Base-by-base conservation (phyloP, 805 yeast genomes). In the Saccharomycopsis schoenii region DNA sequence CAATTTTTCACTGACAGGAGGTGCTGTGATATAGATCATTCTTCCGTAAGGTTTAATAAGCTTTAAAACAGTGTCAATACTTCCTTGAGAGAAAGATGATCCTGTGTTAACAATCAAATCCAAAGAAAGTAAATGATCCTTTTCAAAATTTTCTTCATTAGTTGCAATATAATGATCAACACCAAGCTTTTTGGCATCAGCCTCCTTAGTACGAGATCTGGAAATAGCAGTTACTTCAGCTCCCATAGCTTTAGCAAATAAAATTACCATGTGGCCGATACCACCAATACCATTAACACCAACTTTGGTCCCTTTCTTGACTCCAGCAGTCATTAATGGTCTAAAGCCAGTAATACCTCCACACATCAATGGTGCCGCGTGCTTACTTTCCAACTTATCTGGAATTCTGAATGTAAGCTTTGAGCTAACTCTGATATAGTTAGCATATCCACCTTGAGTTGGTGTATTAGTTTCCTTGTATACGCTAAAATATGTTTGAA, bases 281-380 rank as follows among this genome's bases (percentile, higher is more conserved):
- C 88, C 88, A 57, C 88, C 89, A 61, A 84, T 77, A 59, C 88
- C 88, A 61, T 80, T 77, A 60, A 84, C 72, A 55, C 85, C 88
- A 58, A 84, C 85, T 52, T 73, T 77, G 55, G 75, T 74, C 19
- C 76, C 74, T 58, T 69, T 68, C 1, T 67, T 74, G 59, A 67
- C 72, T 59, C 72, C 72, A 29, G 75, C 74, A 71, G 84, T 76
- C 62, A 71, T 73, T 66, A 80, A 69, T 19, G 85, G 85, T 34
- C 80, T 77, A 65, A 71, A 81, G 17, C 77, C 81, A 11, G 84
- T 81, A 61, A 80, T 72, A 56, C 84, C 85, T 61, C 81, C 85
- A 71, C 84, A 81, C 68, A 81, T 68, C 70, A 81, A 70, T 24
- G 85, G 84, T 21, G 83, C 83, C 54, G 77, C 82, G 55, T 68